phyloP scores from a whole-genome alignment of 2,329 filamentous ascomycete species.

The Raffaelea ambrosiae region DNA sequence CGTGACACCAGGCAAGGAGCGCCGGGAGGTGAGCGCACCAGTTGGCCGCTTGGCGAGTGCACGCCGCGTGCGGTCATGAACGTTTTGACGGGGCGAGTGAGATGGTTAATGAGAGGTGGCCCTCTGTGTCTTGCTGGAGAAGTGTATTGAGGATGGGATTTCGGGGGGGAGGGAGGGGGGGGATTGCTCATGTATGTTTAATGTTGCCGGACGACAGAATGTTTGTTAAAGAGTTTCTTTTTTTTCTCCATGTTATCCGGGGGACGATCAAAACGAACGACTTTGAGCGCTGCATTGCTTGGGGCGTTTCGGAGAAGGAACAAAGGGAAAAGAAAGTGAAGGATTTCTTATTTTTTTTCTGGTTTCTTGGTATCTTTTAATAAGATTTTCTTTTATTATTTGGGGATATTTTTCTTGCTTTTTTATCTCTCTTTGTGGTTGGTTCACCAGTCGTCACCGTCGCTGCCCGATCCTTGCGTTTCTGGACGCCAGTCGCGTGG shows the following conservation, averaged over 20 bases:
- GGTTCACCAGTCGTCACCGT: no score
- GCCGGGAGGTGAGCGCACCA: conserved; percentile 12
- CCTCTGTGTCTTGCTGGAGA: no score
- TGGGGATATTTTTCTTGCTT: not conserved
- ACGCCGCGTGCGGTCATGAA: conserved; percentile 5
- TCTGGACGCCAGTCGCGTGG: no score
- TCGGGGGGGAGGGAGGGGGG: no score
- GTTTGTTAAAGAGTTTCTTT: not conserved
- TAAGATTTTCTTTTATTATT: not conserved
- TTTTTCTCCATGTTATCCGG: not conserved
- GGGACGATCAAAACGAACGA: not conserved
- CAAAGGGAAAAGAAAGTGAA: no score
- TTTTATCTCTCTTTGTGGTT: not conserved
- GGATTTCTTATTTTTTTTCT: not conserved
- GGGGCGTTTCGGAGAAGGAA: no score
- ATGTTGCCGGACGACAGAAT: not conserved
- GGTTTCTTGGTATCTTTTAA: not conserved
- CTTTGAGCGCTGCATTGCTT: conserved; percentile 2
- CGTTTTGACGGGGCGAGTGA: no score
- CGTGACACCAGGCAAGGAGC: conserved; percentile 12
- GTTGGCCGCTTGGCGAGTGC: conserved; percentile 9
- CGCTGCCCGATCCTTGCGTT: no score
- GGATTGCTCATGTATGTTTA: no score
- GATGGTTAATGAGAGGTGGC: no score
- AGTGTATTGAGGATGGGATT: no score